Base-by-base conservation (phyloP, 2,329 filamentous ascomycete genomes). In the Botrytis byssoidea region DNA sequence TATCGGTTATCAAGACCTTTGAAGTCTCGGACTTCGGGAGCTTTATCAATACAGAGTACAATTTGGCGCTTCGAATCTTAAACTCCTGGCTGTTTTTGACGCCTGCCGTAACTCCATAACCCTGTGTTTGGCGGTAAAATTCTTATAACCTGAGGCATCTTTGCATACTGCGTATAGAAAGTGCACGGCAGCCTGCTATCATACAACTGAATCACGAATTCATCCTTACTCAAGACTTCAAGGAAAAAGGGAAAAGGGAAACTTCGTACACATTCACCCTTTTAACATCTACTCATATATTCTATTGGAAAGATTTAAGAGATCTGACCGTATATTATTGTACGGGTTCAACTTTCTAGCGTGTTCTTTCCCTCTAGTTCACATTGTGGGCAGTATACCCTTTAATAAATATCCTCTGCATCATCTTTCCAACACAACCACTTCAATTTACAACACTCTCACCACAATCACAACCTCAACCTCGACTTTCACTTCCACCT, bases 391-490 rank as follows among this genome's bases (percentile, higher is more conserved):
- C n/a, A 25, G n/a, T 35, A 29, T 66, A 48, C 10, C 65, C 65
- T 67, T 35, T 51, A 51, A 16, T 66, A 18, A 55, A 55, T 42
- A 68, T 55, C 46, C 48, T 68, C 29, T 68, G 57, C 46, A 68
- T 68, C 65, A 68, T 68, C 66, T 68, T 55, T 68, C 66, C 48
- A 57, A 42, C 66, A 68, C 48, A 57, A 68, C 48, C 66, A 68
- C 48, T 4, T 6, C 55, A 25, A 55, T 42, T 7, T 68, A 55
- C 65, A 68, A 68, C 48, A 29, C 20, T 14, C 44, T 35, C n/a
- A 48, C n/a, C 42, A 46, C n/a, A 35, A 29, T 18, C 20, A 25
- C 40, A 44, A 32, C n/a, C 40, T 46, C 61, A n/a, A 46, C n/a
- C 37, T 64, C n/a, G 9, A 64, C 29, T 20, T 61, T 20, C 59